These are phyloP conservation scores for Pulveroboletus ravenelii DNA, from an alignment of 768 basidiomycete genomes.

Conservation along the genomic window DNA sequence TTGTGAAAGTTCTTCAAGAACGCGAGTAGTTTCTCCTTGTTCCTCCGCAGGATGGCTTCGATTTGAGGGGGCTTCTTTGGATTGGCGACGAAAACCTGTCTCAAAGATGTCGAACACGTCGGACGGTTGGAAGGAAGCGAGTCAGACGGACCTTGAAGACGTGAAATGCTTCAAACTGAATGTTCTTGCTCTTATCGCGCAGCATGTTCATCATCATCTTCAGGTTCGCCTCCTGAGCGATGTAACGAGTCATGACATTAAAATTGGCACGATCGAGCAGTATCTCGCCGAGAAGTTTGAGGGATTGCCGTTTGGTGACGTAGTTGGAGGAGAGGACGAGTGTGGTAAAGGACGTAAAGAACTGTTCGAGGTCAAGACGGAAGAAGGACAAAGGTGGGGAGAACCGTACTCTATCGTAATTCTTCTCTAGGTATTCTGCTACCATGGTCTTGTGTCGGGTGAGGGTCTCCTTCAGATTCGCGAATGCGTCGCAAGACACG, in stretches of 20 bases:
- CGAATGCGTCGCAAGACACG: conserved; percentile 96
- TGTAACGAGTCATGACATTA: conserved; percentile 97
- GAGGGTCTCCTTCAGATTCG: conserved; percentile 95
- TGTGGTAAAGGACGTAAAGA: conserved; percentile 92
- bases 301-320: conserved; percentile 98
- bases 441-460: conserved; percentile 99
- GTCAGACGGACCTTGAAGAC: conserved; percentile 86
- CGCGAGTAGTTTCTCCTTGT: conserved; percentile 86
- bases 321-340: conserved; percentile 94
- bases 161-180: conserved; percentile 99
- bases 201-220: conserved; percentile 99
- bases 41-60: conserved; percentile 82
- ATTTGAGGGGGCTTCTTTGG: conserved; percentile 98
- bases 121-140: not conserved
- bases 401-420: conserved; percentile 82
- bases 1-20: conserved; percentile 96
- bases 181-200: conserved; percentile 98
- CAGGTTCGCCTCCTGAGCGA: conserved; percentile 89
- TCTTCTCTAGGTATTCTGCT: conserved; percentile 92
- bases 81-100: conserved; percentile 94
- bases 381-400: not conserved
- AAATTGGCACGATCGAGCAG: conserved; percentile 97
- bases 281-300: conserved; percentile 97
- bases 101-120: not conserved
- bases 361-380: conserved; percentile 43